Evolutionary conservation across 352 stramenopile genomes (phyloP).

Genomic region (Pelagophyceae sp.): DNA sequence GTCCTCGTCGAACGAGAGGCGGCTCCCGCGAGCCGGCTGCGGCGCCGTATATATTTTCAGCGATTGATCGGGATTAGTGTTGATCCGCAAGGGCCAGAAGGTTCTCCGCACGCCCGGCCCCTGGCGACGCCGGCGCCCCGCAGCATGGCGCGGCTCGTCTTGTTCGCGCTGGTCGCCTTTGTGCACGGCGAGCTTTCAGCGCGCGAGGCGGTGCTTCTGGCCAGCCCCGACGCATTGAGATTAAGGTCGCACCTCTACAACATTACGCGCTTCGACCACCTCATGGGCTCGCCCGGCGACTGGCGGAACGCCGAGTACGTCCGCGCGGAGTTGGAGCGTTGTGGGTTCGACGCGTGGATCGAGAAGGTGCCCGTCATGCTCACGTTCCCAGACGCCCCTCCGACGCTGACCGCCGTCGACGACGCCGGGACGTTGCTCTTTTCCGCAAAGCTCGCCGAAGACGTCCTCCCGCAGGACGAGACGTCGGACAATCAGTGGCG

Average conservation of each 20-base stretch:
- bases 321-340: slow-evolving; percentile 43
- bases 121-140: too few species aligned
- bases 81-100: too few species aligned
- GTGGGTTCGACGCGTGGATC: slow-evolving; percentile 54
- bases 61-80: too few species aligned
- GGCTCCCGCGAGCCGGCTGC: too few species aligned
- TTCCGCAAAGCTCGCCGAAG: slow-evolving; percentile 48
- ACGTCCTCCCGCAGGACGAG: slow-evolving; percentile 49
- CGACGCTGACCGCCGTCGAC: slow-evolving; percentile 34
- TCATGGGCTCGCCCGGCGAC: slow-evolving; percentile 41
- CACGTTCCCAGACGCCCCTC: slow-evolving; percentile 50
- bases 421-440: slow-evolving; percentile 50
- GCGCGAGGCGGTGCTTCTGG: too few species aligned
- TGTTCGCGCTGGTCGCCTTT: too few species aligned
- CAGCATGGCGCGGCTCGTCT: too few species aligned
- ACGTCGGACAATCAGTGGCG: slow-evolving; percentile 43
- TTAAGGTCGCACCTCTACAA: neutral
- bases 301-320: slow-evolving; percentile 47
- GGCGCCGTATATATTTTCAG: too few species aligned
- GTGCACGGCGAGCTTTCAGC: too few species aligned
- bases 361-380: slow-evolving; percentile 58
- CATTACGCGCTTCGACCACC: neutral
- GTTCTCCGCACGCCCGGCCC: too few species aligned
- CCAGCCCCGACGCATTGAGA: too few species aligned
- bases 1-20: too few species aligned